Evolutionary conservation across 1,284 basidiomycete species (phyloP), one percentile per base, ranked within the genome.

Genomic region (Trametes sp.): DNA sequence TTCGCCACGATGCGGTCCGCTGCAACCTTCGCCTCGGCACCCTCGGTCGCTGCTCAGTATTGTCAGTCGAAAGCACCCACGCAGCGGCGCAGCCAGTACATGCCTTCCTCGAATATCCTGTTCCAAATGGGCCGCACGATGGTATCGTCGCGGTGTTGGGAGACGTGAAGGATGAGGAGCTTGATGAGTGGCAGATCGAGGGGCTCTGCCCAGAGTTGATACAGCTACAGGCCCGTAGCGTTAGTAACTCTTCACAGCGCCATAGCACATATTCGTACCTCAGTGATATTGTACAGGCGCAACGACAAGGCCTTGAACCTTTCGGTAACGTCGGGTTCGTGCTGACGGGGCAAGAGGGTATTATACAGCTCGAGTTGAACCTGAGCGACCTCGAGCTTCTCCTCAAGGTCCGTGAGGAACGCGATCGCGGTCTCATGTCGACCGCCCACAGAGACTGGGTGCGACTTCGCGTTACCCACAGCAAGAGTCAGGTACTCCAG

Each of bases 301-400:
- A 80, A 82, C 54, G 85, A 83, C 41, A 93, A 75, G 11, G 81
- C 72, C 61, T 81, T 81, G 68, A 92, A 83, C 64, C 84, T 81
- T 41, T 84, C 80, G 14, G 81, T 83, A 55, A 85, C 82, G 66
- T 85, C 84, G 13, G 82, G 81, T 63, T 91, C 85, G 64, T 83
- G 76, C 28, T 91, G 81, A 69, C 86, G 85, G 16, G 85, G 84
- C 19, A 87, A 75, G 44, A 94, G 82, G 1, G 81, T 79, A 64
- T 88, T 84, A 74, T 89, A 92, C 49, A 96, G 85, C 77, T 98
- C 96, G 42, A 97, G 82, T 74, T 99, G 98, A 10, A 99, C 95
- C 78, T 97, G 93, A 3, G 96, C 94, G 14, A 99, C 98, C 61
- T 99, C 98, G 10, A 99, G 85, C 74, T 96, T 95, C 77, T 99